Base-by-base conservation (phyloP, 2,329 filamentous ascomycete genomes). In the Fusarium camptoceras region DNA sequence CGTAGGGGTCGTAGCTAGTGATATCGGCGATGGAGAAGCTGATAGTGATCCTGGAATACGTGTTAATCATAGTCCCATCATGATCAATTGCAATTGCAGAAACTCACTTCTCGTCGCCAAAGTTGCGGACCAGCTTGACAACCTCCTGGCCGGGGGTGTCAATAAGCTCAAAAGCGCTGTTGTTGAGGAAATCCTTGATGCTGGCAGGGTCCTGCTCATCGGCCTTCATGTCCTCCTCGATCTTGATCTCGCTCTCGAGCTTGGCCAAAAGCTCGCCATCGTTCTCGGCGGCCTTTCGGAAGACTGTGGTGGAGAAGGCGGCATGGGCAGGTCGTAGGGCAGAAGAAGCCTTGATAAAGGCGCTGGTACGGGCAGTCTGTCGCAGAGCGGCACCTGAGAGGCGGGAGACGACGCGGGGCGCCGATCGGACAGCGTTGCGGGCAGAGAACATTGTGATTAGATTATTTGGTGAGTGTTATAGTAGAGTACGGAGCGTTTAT, bases 81-180 rank as follows among this genome's bases (percentile, higher is more conserved):
- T 55, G 6, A 9, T 24, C 48, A 67, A 54, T 68, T 57, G 56
- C 18, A 6, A n/a, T 12, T 12, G 24, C 18, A 14, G 10, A 25
- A 51, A 81, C 90, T 82, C 82, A 96, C 94, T 91, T 93, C 85
- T 99, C 96, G 69, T 97, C 91, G 76, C 92, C 92, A 77, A 93
- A 95, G 71, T 88, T 91, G 77, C 94, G 92, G 66, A 89, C 92
- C 72, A 99, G 87, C 76, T 92, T 86, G 73, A 99, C 92, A 74
- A 97, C 94, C 83, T 98, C 93, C 81, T 94, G 88, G 68, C 96
- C 96, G 28, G 91, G 86, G 31, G 86, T 89, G 81, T 99, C 96
- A 76, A 93, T 85, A 66, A 96, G 87, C 86, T 95, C 86, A 81
- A 94, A 99, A 42, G 91, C 88, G 77, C 91, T 91, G 83, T 93